Conservation (phyloP, 352 stramenopile genomes). For the Phytophthora citrophthora region DNA sequence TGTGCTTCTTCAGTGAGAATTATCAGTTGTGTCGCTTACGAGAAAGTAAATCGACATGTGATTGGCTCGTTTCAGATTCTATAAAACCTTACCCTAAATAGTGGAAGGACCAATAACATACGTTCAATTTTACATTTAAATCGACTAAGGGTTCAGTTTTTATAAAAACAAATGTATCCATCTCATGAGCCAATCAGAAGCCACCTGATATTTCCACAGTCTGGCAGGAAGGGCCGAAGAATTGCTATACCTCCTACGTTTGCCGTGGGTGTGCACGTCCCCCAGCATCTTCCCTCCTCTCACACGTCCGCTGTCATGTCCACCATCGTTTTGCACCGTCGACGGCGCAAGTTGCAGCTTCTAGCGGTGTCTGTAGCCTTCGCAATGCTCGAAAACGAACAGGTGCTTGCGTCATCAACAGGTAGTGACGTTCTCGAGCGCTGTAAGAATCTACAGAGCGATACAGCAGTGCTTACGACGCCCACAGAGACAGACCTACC, state of each 20-base stretch:
- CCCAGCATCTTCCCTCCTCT: no score
- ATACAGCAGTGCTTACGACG: constrained; percentile 6
- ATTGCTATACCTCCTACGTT: neutral
- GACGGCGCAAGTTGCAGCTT: constrained; percentile 26
- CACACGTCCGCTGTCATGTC: constrained; percentile 3
- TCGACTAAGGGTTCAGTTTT: neutral
- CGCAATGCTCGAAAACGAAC: constrained; percentile 9
- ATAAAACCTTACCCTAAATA: neutral
- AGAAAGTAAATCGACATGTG: neutral
- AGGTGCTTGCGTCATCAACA: neutral
- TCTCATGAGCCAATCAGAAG: neutral
- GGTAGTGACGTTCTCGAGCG: constrained; percentile 34
- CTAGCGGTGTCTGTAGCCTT: constrained; percentile 24
- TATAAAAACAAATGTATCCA: neutral
- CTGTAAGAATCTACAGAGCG: constrained; percentile 28
- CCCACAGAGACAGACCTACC: constrained; percentile 18
- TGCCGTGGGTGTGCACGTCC: neutral
- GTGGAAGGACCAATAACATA: neutral
- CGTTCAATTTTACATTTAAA: neutral
- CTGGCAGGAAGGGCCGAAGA: no score
- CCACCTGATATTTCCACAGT: neutral
- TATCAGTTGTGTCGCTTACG: constrained; percentile 18
- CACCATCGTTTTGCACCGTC: neutral
- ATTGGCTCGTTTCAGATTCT: neutral
- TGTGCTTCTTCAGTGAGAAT: constrained; percentile 1